These are phyloP conservation scores for Blastocystis sp. DNA, from an alignment of 352 stramenopile species.

Conservation along the genomic window DNA sequence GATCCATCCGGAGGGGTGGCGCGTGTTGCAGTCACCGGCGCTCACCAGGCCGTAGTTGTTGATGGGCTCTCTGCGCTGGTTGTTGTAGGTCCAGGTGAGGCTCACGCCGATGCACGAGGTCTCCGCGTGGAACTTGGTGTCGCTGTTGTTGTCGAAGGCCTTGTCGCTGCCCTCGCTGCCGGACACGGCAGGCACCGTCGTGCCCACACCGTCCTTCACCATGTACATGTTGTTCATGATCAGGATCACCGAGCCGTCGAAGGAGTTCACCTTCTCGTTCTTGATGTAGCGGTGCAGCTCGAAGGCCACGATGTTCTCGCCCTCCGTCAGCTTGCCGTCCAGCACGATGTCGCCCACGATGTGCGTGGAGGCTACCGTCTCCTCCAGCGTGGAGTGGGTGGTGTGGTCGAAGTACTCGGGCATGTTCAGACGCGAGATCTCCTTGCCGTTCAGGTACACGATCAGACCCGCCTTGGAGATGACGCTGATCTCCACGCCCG, in stretches of 20 bases:
- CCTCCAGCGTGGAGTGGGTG: neutral
- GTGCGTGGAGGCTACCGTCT: neutral
- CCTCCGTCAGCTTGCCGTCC: neutral
- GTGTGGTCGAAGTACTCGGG: neutral
- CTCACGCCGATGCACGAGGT: neutral
- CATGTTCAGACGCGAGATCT: neutral
- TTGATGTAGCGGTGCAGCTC: slow-evolving; percentile 16
- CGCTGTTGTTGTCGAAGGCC: slow-evolving; percentile 63
- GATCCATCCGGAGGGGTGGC: slow-evolving; percentile 41
- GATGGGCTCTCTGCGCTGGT: slow-evolving; percentile 43
- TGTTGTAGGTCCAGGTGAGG: slow-evolving; percentile 28
- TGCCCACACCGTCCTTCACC: slow-evolving; percentile 24
- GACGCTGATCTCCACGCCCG: neutral
- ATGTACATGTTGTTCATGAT: slow-evolving; percentile 43
- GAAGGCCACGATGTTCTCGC: slow-evolving; percentile 39
- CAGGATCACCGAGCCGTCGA: slow-evolving; percentile 20
- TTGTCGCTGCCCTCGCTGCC: slow-evolving; percentile 33
- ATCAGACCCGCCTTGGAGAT: neutral
- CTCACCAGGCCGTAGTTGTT: slow-evolving; percentile 44
- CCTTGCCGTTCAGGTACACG: neutral
- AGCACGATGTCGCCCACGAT: neutral
- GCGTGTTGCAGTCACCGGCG: neutral
- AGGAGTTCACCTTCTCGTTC: neutral
- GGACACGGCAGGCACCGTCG: neutral
- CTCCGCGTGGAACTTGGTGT: slow-evolving; percentile 7